These are phyloP conservation scores for Lactarius trivialis DNA, from an alignment of 768 basidiomycete genomes.

Conservation along the genomic window DNA sequence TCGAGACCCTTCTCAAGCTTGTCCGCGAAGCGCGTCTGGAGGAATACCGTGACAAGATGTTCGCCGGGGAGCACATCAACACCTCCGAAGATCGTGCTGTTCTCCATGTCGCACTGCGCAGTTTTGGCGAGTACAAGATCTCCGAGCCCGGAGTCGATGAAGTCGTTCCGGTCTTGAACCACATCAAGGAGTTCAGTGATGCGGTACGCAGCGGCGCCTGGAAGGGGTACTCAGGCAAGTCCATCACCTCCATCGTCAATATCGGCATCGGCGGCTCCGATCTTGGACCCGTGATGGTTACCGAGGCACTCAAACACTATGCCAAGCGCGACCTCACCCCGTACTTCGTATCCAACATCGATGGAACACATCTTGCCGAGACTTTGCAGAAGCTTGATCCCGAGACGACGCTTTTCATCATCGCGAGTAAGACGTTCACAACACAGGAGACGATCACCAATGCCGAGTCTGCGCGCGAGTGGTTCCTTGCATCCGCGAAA, in stretches of 20 bases:
- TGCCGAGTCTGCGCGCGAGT: constrained; percentile 85
- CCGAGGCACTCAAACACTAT: constrained; percentile 93
- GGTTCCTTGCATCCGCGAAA: constrained; percentile 83
- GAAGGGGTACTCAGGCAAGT: constrained; percentile 97
- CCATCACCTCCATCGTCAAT: constrained; percentile 92
- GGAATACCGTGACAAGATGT: constrained; percentile 85
- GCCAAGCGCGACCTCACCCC: constrained; percentile 80
- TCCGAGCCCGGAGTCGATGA: constrained; percentile 75
- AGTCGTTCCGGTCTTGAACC: constrained; percentile 74
- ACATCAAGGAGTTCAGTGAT: constrained; percentile 88
- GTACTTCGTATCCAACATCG: constrained; percentile 95
- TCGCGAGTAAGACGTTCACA: constrained; percentile 98
- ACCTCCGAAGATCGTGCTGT: constrained; percentile 97
- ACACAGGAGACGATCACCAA: constrained; percentile 99
- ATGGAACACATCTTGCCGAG: constrained; percentile 95
- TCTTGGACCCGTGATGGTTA: constrained; percentile 98
- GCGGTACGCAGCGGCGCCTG: constrained; percentile 78
- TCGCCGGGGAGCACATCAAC: constrained; percentile 94
- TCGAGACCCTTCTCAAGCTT: constrained; percentile 68
- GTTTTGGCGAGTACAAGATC: constrained; percentile 72
- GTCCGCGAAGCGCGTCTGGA: constrained; percentile 85
- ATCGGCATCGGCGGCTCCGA: constrained; percentile 99
- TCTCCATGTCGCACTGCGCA: constrained; percentile 87
- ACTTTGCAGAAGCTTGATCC: constrained; percentile 73
- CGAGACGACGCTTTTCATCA: constrained; percentile 93